phyloP scores from a whole-genome alignment of 495 filamentous ascomycete species.

The Corynascus novoguineensis region DNA sequence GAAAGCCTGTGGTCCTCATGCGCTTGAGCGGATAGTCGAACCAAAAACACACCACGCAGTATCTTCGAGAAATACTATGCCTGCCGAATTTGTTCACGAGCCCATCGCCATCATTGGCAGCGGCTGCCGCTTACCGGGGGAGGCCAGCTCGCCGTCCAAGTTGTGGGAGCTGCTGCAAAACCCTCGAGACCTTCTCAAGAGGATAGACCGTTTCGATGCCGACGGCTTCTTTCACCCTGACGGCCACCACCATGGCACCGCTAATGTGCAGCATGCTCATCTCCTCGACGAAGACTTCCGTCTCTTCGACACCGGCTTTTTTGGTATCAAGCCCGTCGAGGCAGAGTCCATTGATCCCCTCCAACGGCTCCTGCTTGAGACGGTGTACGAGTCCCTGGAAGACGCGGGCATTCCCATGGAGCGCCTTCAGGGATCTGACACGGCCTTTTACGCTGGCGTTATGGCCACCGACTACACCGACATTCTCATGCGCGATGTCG shows the following conservation, averaged over 20 bases:
- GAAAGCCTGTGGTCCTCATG: too few relatives aligned
- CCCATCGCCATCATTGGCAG: constrained; percentile 27
- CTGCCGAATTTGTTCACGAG: too few relatives aligned
- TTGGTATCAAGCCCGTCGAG: constrained; percentile 41
- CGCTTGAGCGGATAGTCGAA: too few relatives aligned
- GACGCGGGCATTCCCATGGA: constrained; percentile 67
- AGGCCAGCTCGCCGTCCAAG: constrained; percentile 7
- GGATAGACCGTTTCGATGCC: constrained; percentile 18
- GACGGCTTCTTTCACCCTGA: constrained; percentile 41
- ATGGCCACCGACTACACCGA: constrained; percentile 25
- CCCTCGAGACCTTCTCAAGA: constrained; percentile 7
- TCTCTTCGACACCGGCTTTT: constrained; percentile 51
- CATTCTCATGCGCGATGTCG: constrained; percentile 11
- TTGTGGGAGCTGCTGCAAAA: constrained; percentile 20
- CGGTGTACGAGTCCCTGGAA: constrained; percentile 57
- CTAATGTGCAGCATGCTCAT: constrained; percentile 52
- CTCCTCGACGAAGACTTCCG: constrained; percentile 44
- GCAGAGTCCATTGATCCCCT: constrained; percentile 48
- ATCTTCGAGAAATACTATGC: too few relatives aligned
- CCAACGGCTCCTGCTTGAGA: constrained; percentile 46
- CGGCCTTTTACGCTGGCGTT: neutral
- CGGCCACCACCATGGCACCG: constrained; percentile 35
- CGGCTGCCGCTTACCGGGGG: constrained; percentile 24
- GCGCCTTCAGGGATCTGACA: constrained; percentile 36
- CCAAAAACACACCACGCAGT: too few relatives aligned